These are phyloP conservation scores for Themeda triandra DNA, from an alignment of 176 grass and related monocot genomes.

Conservation along the genomic window DNA sequence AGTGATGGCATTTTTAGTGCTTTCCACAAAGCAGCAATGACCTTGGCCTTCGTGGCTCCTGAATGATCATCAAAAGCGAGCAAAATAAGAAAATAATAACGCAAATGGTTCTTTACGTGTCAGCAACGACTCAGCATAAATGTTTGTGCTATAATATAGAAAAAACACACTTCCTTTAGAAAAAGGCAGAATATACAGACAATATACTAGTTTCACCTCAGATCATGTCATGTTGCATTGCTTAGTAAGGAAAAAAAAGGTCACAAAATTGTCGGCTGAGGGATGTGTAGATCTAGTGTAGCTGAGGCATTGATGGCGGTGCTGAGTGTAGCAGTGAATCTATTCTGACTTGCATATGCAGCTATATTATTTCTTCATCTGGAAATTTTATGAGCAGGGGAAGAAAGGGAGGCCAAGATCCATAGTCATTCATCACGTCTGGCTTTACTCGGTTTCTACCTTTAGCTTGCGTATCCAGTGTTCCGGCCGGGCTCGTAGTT, in stretches of 20 bases:
- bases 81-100: background rate
- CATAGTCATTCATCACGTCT: background rate
- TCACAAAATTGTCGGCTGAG: conserved; percentile 3
- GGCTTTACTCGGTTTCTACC: background rate
- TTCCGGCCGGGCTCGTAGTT: background rate
- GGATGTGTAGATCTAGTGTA: background rate
- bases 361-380: background rate
- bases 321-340: background rate
- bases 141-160: background rate
- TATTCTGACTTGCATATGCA: background rate
- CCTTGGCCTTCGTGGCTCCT: background rate
- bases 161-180: background rate
- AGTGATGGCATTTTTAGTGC: background rate
- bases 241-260: background rate
- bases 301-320: conserved; percentile 25
- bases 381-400: background rate
- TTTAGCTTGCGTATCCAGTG: background rate
- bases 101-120: background rate
- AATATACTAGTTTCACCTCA: background rate
- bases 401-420: background rate
- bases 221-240: conserved; percentile 13
- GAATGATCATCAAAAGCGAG: background rate
- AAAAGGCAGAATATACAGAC: background rate
- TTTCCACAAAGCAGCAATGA: background rate
- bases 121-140: background rate